phyloP scores from a whole-genome alignment of 192 early-diverging fungal species.

The Coemansia aciculifera region DNA sequence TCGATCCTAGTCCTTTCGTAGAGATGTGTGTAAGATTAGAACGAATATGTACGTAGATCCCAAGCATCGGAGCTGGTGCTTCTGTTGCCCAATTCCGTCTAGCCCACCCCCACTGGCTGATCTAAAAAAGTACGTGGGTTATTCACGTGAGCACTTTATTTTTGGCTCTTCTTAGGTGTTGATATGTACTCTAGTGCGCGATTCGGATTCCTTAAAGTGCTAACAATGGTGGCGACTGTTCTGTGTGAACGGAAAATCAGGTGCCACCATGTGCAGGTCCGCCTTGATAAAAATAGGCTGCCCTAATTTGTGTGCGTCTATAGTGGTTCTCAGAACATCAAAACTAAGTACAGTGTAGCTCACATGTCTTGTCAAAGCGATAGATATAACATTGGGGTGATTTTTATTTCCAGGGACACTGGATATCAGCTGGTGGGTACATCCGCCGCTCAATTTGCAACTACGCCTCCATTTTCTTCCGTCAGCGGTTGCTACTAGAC shows the following conservation, averaged over 20 bases:
- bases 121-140: slow-evolving; percentile 1
- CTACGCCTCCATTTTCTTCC: background rate
- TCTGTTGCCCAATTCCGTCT: background rate
- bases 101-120: background rate
- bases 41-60: background rate
- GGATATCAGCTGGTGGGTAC: background rate
- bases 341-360: background rate
- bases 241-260: slow-evolving; percentile 3
- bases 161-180: background rate
- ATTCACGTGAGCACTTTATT: background rate
- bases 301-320: background rate
- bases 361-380: slow-evolving; percentile 9
- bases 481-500: background rate
- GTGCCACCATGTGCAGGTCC: slow-evolving; percentile 3
- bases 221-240: background rate
- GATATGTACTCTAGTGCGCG: background rate
- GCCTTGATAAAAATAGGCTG: slow-evolving; percentile 1
- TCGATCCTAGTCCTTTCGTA: background rate
- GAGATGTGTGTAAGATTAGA: background rate
- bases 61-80: background rate
- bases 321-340: slow-evolving; percentile 7
- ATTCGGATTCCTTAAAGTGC: background rate
- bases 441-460: background rate
- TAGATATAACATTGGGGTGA: slow-evolving; percentile 5
- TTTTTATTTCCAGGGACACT: background rate